These are phyloP conservation scores for Plicaturopsis crispa DNA, from an alignment of 768 basidiomycete genomes.

Conservation along the genomic window DNA sequence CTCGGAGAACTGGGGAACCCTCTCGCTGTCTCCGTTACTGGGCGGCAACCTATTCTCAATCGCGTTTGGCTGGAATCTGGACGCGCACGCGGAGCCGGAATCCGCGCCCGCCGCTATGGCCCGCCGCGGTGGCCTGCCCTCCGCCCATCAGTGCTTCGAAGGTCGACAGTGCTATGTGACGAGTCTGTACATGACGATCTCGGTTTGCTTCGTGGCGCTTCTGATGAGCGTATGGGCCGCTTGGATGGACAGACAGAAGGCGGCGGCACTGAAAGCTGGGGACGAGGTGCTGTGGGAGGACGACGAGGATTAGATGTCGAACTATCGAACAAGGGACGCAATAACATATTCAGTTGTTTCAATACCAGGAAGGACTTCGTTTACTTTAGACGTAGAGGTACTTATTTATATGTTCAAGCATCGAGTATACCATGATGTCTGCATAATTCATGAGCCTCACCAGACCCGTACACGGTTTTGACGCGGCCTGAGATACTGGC, in stretches of 20 bases:
- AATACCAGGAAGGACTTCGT: too few species aligned
- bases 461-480: too few species aligned
- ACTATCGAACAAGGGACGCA: too few species aligned
- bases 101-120: too few species aligned
- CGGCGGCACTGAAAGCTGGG: constrained; percentile 22
- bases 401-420: too few species aligned
- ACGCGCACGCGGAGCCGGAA: constrained; percentile 43
- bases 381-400: too few species aligned
- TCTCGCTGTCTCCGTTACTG: constrained; percentile 64
- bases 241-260: constrained; percentile 24
- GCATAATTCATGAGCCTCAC: too few species aligned
- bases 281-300: constrained; percentile 16
- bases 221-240: constrained; percentile 29
- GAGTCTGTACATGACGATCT: constrained; percentile 41
- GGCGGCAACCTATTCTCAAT: constrained; percentile 83
- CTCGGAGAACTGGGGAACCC: constrained; percentile 82
- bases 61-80: constrained; percentile 74
- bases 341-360: too few species aligned
- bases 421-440: too few species aligned
- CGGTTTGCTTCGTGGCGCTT: constrained; percentile 27
- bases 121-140: neutral
- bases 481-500: too few species aligned
- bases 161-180: constrained; percentile 55
- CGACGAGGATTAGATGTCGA: constrained; percentile 6
- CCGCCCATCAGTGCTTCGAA: constrained; percentile 40